phyloP scores from a whole-genome alignment of 306 rosid genomes.

The Pachyrhizus erosus region DNA sequence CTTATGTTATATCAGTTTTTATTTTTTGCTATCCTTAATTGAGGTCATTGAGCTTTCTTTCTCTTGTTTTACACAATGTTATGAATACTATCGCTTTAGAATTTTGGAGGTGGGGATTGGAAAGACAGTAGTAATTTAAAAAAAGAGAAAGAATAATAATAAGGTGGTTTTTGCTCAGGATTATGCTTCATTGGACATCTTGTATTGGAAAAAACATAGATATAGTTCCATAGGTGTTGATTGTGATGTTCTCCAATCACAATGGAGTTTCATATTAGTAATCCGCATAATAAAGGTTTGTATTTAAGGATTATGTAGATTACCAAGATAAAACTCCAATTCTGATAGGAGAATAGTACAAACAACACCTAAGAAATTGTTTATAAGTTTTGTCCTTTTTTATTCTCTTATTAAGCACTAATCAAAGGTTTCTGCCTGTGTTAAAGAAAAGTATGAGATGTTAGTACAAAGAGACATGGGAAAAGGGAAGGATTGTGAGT shows the following conservation, averaged over 20 bases:
- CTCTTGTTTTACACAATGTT: background rate
- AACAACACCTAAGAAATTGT: too few species aligned
- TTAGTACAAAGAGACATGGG: background rate
- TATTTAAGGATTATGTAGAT: too few species aligned
- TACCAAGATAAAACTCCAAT: too few species aligned
- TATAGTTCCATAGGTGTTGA: too few species aligned
- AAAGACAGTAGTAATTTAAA: background rate
- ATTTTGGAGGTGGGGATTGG: background rate
- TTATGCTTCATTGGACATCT: background rate
- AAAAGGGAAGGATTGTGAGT: background rate
- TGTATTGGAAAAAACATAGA: too few species aligned
- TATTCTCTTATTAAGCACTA: background rate
- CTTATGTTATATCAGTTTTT: background rate
- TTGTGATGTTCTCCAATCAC: too few species aligned
- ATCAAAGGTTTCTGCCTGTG: background rate
- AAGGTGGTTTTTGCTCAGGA: background rate
- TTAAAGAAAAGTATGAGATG: conserved; percentile 3
- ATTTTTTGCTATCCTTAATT: background rate
- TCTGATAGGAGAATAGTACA: too few species aligned
- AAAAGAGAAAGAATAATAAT: background rate
- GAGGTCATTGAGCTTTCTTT: conserved; percentile 4
- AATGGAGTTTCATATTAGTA: too few species aligned
- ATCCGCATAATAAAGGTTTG: too few species aligned
- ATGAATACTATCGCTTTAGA: background rate
- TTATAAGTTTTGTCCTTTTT: background rate